Evolutionary conservation across 768 basidiomycete species (phyloP).

Genomic region (Boletus edulis): DNA sequence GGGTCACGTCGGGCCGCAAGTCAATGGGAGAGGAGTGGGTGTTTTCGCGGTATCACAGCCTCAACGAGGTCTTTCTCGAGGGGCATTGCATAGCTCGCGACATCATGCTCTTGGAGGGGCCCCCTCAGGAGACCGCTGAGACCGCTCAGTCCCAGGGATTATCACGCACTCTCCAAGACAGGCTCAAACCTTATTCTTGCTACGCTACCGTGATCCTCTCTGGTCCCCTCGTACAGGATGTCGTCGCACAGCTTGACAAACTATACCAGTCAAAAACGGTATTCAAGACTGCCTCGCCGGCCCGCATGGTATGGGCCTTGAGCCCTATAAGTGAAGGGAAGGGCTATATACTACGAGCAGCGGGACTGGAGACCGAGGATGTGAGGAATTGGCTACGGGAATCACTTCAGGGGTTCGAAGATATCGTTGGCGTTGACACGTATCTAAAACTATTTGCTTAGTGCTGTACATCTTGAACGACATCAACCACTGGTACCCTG

Average conservation of each 20-base stretch:
- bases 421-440: conserved; percentile 58
- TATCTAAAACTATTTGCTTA: conserved; percentile 63
- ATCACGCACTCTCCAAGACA: conserved; percentile 51
- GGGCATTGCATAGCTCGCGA: conserved; percentile 72
- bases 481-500: neutral
- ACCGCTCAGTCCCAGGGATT: conserved; percentile 24
- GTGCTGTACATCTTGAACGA: neutral
- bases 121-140: conserved; percentile 5
- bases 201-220: conserved; percentile 85
- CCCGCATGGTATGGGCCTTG: conserved; percentile 79
- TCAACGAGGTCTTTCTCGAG: conserved; percentile 77
- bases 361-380: conserved; percentile 72
- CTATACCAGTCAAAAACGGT: conserved; percentile 58
- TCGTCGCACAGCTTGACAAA: conserved; percentile 47
- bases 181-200: conserved; percentile 80
- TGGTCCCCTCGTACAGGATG: conserved; percentile 56
- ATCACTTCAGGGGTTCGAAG: conserved; percentile 49
- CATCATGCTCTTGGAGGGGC: conserved; percentile 69
- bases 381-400: conserved; percentile 69
- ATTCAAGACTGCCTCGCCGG: conserved; percentile 52
- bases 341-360: conserved; percentile 67
- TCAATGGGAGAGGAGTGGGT: conserved; percentile 86
- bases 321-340: conserved; percentile 50
- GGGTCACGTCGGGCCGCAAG: conserved; percentile 87
- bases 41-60: conserved; percentile 80